Conservation (phyloP, 306 rosid genomes). For the Mucuna pruriens region DNA sequence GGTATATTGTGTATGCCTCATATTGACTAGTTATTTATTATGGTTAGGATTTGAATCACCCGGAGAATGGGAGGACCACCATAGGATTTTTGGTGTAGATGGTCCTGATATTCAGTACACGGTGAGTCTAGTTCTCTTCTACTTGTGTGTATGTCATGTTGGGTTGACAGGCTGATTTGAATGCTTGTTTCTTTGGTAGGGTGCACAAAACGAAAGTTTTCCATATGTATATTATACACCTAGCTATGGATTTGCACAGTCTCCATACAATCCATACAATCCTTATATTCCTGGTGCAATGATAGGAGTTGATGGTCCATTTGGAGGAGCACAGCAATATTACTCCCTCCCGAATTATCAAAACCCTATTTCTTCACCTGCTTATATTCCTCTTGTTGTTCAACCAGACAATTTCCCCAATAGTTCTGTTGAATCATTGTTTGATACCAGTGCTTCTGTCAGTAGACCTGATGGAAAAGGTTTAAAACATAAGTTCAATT, state of each 20-base stretch:
- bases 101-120: constrained; percentile 83
- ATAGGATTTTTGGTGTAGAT: constrained; percentile 83
- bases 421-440: constrained; percentile 59
- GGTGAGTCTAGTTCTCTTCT: constrained; percentile 50
- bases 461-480: constrained; percentile 76
- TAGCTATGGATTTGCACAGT: constrained; percentile 96
- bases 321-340: constrained; percentile 77
- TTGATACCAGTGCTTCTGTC: constrained; percentile 60
- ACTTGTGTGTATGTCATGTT: neutral
- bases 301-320: constrained; percentile 81
- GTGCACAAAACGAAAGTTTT: constrained; percentile 79
- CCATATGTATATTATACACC: constrained; percentile 83
- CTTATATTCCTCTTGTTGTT: constrained; percentile 70
- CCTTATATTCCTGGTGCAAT: constrained; percentile 97
- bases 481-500: constrained; percentile 57
- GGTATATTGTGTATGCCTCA: constrained; percentile 26
- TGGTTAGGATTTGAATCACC: constrained; percentile 89
- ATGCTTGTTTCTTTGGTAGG: constrained; percentile 54
- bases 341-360: constrained; percentile 71
- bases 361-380: constrained; percentile 65
- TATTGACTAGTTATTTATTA: constrained; percentile 12
- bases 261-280: constrained; percentile 95
- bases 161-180: constrained; percentile 25
- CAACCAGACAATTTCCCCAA: constrained; percentile 66
- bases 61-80: constrained; percentile 94